Percentiles rank a stretch among this genome's conserved stretches.
phyloP scores from a whole-genome alignment of 306 rosid genomes.

The Datisca glomerata region DNA sequence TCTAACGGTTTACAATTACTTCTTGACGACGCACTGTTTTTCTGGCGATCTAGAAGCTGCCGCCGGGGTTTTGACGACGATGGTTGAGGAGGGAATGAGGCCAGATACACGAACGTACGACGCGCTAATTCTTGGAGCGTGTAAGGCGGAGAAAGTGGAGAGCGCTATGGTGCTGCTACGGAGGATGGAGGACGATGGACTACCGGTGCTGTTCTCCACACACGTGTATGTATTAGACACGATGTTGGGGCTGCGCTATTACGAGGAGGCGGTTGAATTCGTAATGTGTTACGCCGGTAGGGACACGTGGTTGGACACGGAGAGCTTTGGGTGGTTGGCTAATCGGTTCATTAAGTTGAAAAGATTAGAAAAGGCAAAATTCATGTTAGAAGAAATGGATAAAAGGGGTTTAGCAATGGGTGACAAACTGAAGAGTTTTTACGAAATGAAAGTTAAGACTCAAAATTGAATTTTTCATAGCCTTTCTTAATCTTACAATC shows the following conservation, averaged over 20 bases:
- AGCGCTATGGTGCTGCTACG: slow-evolving; percentile 43
- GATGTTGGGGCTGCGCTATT: slow-evolving; percentile 14
- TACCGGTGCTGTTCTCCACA: slow-evolving; percentile 25
- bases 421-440: slow-evolving; percentile 16
- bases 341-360: slow-evolving; percentile 19
- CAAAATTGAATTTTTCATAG: no score
- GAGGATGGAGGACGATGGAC: slow-evolving; percentile 55
- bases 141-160: slow-evolving; percentile 36
- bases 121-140: slow-evolving; percentile 49
- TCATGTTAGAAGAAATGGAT: slow-evolving; percentile 38
- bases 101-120: slow-evolving; percentile 37
- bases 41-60: slow-evolving; percentile 20
- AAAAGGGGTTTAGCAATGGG: slow-evolving; percentile 27
- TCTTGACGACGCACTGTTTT: slow-evolving; percentile 24
- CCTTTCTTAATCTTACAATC: no score
- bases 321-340: slow-evolving; percentile 34
- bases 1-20: slow-evolving; percentile 18
- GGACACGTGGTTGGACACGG: slow-evolving; percentile 27
- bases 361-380: slow-evolving; percentile 22
- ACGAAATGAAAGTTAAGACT: no score
- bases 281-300: slow-evolving; percentile 28
- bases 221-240: slow-evolving; percentile 25
- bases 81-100: slow-evolving; percentile 23
- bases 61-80: slow-evolving; percentile 17
- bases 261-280: slow-evolving; percentile 26